Conservation (phyloP, 1,284 basidiomycete species). For the Boletus hoseneyae region DNA sequence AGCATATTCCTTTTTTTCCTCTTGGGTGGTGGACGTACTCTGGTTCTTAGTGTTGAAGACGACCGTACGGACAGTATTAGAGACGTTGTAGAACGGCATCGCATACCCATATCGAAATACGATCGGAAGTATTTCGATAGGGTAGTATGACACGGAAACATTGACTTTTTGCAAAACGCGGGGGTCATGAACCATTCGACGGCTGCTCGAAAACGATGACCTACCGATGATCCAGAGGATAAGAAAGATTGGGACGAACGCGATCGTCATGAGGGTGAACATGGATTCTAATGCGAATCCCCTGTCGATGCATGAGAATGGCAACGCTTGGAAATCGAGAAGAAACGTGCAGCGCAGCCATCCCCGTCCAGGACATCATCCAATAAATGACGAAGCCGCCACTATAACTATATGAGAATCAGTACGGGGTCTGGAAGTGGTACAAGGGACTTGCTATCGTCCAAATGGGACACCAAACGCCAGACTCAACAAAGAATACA, state of each 20-base stretch:
- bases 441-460: conserved; percentile 37
- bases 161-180: conserved; percentile 47
- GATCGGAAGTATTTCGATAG: conserved; percentile 63
- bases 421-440: conserved; percentile 1
- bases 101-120: conserved; percentile 68
- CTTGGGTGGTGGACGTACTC: conserved; percentile 35
- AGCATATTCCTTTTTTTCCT: conserved; percentile 1
- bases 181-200: not conserved
- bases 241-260: conserved; percentile 59
- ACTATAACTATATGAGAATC: conserved; percentile 36
- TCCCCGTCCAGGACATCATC: conserved; percentile 66
- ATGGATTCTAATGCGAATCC: conserved; percentile 64
- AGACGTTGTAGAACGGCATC: conserved; percentile 71
- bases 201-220: conserved; percentile 2
- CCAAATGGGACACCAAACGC: conserved; percentile 64
- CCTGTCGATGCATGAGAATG: conserved; percentile 25
- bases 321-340: not conserved
- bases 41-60: conserved; percentile 67
- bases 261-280: conserved; percentile 51
- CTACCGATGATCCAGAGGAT: conserved; percentile 66
- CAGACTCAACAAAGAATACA: conserved; percentile 62
- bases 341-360: conserved; percentile 50
- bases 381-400: conserved; percentile 73
- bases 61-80: conserved; percentile 56
- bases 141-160: conserved; percentile 61